Percentiles rank a stretch among this genome's conserved stretches.
phyloP scores from a whole-genome alignment of 345 rosid genomes.

The Camelina neglecta region DNA sequence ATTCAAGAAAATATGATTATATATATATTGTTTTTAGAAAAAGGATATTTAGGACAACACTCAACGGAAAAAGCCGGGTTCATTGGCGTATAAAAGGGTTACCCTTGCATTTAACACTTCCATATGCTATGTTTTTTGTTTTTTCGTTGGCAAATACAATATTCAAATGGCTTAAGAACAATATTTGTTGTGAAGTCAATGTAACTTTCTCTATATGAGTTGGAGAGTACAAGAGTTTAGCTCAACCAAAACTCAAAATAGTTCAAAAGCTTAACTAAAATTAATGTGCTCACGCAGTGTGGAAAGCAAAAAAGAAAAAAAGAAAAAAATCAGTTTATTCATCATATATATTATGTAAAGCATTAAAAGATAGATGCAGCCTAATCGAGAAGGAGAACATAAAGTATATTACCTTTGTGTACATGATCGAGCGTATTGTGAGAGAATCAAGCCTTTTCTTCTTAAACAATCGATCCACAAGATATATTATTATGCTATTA shows the following conservation, averaged over 20 bases:
- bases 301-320: neutral
- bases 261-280: neutral
- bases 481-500: slow-evolving; percentile 24
- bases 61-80: slow-evolving; percentile 64
- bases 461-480: slow-evolving; percentile 53
- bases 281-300: neutral
- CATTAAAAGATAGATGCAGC: slow-evolving; percentile 11
- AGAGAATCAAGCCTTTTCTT: slow-evolving; percentile 51
- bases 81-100: slow-evolving; percentile 66
- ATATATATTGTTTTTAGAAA: neutral
- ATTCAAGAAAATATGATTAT: slow-evolving; percentile 5
- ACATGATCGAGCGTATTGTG: slow-evolving; percentile 30
- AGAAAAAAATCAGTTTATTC: neutral
- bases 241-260: neutral
- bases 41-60: slow-evolving; percentile 20
- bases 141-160: neutral
- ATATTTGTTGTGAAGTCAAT: too few relatives aligned
- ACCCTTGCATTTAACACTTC: slow-evolving; percentile 29
- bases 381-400: slow-evolving; percentile 34
- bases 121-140: slow-evolving; percentile 41
- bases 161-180: too few relatives aligned
- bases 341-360: neutral
- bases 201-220: neutral
- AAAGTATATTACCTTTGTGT: slow-evolving; percentile 41
- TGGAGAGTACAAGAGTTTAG: neutral